Base-by-base conservation (phyloP, 495 filamentous ascomycete genomes). In the Penicillium manginii region DNA sequence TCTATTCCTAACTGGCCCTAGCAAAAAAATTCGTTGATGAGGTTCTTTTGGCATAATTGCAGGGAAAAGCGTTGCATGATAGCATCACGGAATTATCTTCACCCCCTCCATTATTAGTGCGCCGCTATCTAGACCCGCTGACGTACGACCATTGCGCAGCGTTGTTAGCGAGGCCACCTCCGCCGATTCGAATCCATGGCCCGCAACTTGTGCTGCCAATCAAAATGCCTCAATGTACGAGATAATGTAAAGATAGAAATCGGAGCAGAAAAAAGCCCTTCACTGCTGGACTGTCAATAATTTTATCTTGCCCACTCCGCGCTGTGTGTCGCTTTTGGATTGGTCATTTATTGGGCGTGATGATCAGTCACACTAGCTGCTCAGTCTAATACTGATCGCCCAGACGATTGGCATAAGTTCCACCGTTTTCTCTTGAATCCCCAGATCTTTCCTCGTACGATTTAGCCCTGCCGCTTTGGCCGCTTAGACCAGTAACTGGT, bases 371-470 rank as follows among this genome's bases (percentile, higher is more conserved):
- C 22, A 47, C 45, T 47, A 47, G 45, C 22, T n/a, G 15, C 8
- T 47, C 19, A 8, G 45, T 22, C 45, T 29, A 47, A 47, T 47
- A 47, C 2, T 47, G 45, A 47, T 47, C 45, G 45, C 10, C 45
- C 45, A 9, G 15, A 47, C 45, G 45, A 47, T 47, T 47, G 45
- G 45, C 45, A 47, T 47, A 47, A 47, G 45, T 47, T 47, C 45
- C 45, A 19, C 45, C 45, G 19, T 47, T 26, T 47, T 47, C 45
- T 22, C 45, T 26, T 47, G 10, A 14, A 47, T 47, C 45, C 45
- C 45, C 45, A 47, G 45, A 47, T 47, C 45, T 47, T 47, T 47
- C 45, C 45, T 22, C n/a, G 19, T 26, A 29, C n/a, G 45, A 23
- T 22, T 47, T 47, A 47, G 45, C n/a, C 10, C 45, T 47, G 11